Evolutionary conservation across 1,139 yeast genomes (phyloP).

Genomic region (Blastobotrys raffinosifermentans): DNA sequence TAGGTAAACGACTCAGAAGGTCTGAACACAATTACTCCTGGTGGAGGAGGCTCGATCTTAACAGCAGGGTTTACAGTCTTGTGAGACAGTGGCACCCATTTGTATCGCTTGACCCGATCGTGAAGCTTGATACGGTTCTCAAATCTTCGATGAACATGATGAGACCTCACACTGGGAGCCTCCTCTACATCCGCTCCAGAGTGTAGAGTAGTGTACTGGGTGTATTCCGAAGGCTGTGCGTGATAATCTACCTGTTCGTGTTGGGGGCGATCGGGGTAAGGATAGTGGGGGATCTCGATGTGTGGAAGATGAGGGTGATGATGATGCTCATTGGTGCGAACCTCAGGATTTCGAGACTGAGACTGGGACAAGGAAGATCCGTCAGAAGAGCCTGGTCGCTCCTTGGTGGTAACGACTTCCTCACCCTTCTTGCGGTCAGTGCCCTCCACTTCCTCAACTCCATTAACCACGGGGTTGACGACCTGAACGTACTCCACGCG

Average conservation of each 20-base stretch:
- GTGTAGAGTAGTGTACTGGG: neutral
- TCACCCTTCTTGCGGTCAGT: neutral
- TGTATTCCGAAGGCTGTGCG: neutral
- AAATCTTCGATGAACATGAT: neutral
- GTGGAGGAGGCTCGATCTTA: constrained; percentile 70
- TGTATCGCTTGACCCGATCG: constrained; percentile 14
- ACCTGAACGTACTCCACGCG: constrained; percentile 41
- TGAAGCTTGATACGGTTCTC: constrained; percentile 3
- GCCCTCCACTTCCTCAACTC: constrained; percentile 24
- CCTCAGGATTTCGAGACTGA: neutral
- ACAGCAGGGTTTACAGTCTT: constrained; percentile 53
- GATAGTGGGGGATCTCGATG: neutral
- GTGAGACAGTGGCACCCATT: constrained; percentile 73
- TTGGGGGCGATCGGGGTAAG: neutral
- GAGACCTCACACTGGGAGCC: constrained; percentile 2
- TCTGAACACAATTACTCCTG: constrained; percentile 82
- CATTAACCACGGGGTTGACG: constrained; percentile 44
- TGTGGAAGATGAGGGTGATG: neutral
- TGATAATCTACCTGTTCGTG: neutral
- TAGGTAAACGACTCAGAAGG: constrained; percentile 77
- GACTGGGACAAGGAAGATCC: neutral
- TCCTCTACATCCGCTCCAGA: neutral
- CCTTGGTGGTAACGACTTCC: constrained; percentile 1
- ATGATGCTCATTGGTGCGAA: neutral
- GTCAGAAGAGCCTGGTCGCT: no score